Base-by-base conservation (phyloP, 202 grass and related monocot genomes). In the Setaria viridis region DNA sequence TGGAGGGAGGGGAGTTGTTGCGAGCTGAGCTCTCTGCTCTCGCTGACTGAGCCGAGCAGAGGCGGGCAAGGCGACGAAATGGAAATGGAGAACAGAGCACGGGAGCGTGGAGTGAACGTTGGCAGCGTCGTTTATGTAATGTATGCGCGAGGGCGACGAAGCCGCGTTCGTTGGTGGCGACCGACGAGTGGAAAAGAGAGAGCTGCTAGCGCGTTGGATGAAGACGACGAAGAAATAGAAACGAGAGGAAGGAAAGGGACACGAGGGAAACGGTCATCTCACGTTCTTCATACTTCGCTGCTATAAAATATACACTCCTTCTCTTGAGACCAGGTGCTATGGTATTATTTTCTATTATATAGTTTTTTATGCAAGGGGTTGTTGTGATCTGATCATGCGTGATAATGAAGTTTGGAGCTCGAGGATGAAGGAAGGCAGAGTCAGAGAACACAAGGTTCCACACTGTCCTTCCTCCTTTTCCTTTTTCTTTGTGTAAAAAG, bases 221-320 rank as follows among this genome's bases (percentile, higher is more conserved):
- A 45, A 2, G n/a, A 16, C 13, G 47, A 51, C 46, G 29, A 50
- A 19, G n/a, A 46, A 13, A 4, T 25, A 12, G 5, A 16, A 13
- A 9, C 12, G 12, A 41, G 39, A 3, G 5, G 6, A 5, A 53
- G 6, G 15, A 54, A 53, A 74, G 30, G 8, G 72, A 37, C 72
- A 74, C 72, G 30, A 55, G 72, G 49, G 72, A 55, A 74, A 55
- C 72, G 72, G 72, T 74, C 72, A 54, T 55, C 48, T 35, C 49
- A 37, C 72, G 72, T 49, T 19, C 47, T 14, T 54, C 45, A 14
- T 7, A 15, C 68, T 47, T 71, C 67, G 6, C 67, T 11, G 67
- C 67, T 70, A 41, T 41, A 32, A 29, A 15, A 34, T 37, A 67
- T 14, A 33, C 13, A 19, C 7, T 67, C 16, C 17, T 20, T 67